These are phyloP conservation scores for Zygoascus sp. DNA, from an alignment of 1,139 yeast genomes.

Conservation along the genomic window DNA sequence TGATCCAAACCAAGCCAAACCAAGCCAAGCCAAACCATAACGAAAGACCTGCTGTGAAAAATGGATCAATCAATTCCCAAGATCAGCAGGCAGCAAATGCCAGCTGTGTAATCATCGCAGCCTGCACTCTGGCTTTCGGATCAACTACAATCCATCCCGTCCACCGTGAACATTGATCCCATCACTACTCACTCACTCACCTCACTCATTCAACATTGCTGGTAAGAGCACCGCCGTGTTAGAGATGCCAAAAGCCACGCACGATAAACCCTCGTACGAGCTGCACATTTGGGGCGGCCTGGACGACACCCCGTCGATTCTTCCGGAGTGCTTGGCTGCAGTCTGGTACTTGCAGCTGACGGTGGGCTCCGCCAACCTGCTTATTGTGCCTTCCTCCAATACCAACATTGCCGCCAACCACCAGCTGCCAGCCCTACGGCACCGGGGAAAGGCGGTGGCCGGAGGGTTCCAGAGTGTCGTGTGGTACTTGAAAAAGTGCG, in stretches of 20 bases:
- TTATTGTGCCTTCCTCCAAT: constrained; percentile 53
- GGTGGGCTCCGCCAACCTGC: constrained; percentile 27
- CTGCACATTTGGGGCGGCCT: constrained; percentile 57
- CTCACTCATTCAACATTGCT: background rate
- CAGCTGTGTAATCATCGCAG: too few species aligned
- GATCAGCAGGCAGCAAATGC: too few species aligned
- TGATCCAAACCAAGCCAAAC: too few species aligned
- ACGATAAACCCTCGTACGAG: constrained; percentile 28
- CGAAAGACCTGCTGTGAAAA: too few species aligned
- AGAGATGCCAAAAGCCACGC: background rate
- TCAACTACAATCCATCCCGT: too few species aligned
- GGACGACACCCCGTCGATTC: constrained; percentile 34
- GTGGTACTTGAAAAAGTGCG: constrained; percentile 31
- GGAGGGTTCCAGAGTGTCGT: constrained; percentile 51
- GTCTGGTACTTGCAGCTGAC: constrained; percentile 35
- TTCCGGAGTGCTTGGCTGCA: constrained; percentile 45
- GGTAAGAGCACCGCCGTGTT: background rate
- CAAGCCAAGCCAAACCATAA: too few species aligned
- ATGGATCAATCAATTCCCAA: too few species aligned
- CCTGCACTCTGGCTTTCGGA: too few species aligned
- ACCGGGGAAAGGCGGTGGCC: constrained; percentile 33
- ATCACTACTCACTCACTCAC: background rate
- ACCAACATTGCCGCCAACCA: constrained; percentile 48
- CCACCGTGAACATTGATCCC: too few species aligned
- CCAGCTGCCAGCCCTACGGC: constrained; percentile 52